phyloP scores from a whole-genome alignment of 208 protist genomes.

The Jaenimonas drosophilae region DNA sequence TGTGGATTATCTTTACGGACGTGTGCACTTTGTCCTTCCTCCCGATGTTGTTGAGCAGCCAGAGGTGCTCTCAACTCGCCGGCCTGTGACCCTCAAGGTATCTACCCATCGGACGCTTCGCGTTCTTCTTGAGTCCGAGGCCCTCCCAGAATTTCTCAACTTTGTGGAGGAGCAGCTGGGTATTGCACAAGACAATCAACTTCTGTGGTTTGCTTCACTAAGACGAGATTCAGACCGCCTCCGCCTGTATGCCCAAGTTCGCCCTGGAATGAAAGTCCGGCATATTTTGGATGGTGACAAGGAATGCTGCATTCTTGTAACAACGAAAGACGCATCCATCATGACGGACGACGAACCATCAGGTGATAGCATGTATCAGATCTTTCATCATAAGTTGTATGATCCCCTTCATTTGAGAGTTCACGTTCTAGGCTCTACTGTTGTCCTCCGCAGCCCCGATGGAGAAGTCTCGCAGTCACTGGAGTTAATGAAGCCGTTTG shows the following conservation, averaged over 20 bases:
- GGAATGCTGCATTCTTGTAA: slow-evolving; percentile 71
- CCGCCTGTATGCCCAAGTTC: slow-evolving; percentile 40
- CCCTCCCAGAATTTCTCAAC: slow-evolving; percentile 34
- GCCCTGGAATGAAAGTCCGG: slow-evolving; percentile 34
- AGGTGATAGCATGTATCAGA: slow-evolving; percentile 29
- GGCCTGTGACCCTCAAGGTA: slow-evolving; percentile 38
- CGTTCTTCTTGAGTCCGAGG: slow-evolving; percentile 40
- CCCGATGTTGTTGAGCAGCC: slow-evolving; percentile 49
- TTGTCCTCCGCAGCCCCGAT: slow-evolving; percentile 29
- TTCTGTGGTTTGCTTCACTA: slow-evolving; percentile 65
- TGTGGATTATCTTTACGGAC: slow-evolving; percentile 77
- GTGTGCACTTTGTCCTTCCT: slow-evolving; percentile 56
- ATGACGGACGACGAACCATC: no score
- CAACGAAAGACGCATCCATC: no score
- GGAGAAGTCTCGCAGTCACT: slow-evolving; percentile 15
- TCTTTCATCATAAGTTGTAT: slow-evolving; percentile 84
- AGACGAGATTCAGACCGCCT: no score
- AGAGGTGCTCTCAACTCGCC: slow-evolving; percentile 37
- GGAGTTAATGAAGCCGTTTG: slow-evolving; percentile 32
- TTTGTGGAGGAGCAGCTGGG: slow-evolving; percentile 39
- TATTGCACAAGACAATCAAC: slow-evolving; percentile 20
- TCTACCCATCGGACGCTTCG: slow-evolving; percentile 44
- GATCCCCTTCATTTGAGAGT: slow-evolving; percentile 69
- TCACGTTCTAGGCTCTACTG: slow-evolving; percentile 57
- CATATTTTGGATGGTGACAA: slow-evolving; percentile 41